A percentile compares a stretch with the other conserved stretches of the same genome.
phyloP scores from a whole-genome alignment of 1,139 yeast genomes.

The Kluyveromyces sp. region DNA sequence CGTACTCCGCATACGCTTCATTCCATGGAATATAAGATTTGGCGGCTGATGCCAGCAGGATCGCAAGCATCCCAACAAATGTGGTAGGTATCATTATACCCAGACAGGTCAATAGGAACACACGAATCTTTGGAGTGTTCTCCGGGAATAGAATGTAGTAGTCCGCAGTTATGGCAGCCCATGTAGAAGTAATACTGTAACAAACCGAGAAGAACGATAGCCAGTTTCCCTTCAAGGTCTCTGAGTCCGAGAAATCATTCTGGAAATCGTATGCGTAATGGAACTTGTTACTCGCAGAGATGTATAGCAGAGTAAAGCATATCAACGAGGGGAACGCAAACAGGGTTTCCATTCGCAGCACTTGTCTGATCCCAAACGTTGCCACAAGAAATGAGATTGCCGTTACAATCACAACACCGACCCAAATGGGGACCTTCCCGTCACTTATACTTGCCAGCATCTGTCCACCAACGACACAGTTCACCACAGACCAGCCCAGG shows the following conservation, averaged over 20 bases:
- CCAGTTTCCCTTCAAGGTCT: conserved; percentile 56
- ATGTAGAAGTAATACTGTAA: conserved; percentile 77
- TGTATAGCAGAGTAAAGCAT: conserved; percentile 62
- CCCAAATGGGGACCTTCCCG: conserved; percentile 57
- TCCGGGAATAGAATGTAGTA: conserved; percentile 82
- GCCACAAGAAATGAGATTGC: conserved; percentile 59
- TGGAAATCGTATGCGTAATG: conserved; percentile 24
- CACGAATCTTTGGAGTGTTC: conserved; percentile 48
- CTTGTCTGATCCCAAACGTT: conserved; percentile 66
- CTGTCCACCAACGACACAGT: conserved; percentile 81
- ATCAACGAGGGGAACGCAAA: conserved; percentile 65
- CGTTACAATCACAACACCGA: conserved; percentile 68
- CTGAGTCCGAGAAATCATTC: conserved; percentile 34
- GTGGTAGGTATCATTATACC: conserved; percentile 69
- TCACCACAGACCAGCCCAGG: conserved; percentile 83
- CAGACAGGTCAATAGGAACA: conserved; percentile 57
- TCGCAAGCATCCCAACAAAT: conserved; percentile 70
- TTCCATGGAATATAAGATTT: conserved; percentile 54
- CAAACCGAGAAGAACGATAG: conserved; percentile 66
- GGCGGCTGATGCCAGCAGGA: conserved; percentile 67
- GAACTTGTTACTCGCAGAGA: conserved; percentile 54
- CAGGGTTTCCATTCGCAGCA: conserved; percentile 59
- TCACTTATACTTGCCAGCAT: conserved; percentile 58
- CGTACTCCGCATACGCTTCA: conserved; percentile 48
- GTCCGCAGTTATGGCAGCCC: conserved; percentile 87